Evolutionary conservation across 2,329 filamentous ascomycete genomes (phyloP).

Genomic region (Calonectria crousiana): DNA sequence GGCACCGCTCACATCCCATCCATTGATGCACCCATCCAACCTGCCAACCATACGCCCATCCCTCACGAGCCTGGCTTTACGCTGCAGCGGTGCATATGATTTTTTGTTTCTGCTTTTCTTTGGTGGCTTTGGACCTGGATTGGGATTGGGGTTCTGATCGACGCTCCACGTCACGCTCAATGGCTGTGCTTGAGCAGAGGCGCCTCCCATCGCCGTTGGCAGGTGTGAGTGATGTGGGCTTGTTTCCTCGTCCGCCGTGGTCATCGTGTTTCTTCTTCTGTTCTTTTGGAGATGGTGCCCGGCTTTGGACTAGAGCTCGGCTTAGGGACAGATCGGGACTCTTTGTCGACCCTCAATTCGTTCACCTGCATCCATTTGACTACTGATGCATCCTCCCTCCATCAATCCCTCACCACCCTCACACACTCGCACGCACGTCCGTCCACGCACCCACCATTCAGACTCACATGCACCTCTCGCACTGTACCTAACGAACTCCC

Average conservation of each 20-base stretch:
- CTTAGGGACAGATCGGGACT: background rate
- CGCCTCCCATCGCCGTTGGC: background rate
- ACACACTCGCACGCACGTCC: background rate
- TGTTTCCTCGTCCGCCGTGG: background rate
- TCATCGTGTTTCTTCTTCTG: no score
- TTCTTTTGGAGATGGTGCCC: background rate
- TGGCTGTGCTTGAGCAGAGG: background rate
- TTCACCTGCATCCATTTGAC: conserved; percentile 10
- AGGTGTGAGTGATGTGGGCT: background rate
- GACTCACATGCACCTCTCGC: conserved; percentile 5
- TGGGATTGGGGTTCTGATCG: background rate
- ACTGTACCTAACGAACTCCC: conserved; percentile 16
- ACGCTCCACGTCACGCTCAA: background rate
- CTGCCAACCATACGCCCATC: background rate
- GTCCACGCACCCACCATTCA: conserved; percentile 5
- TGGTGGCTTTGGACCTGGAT: background rate
- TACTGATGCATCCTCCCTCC: conserved; percentile 1
- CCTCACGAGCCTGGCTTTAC: background rate
- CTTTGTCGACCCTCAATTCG: conserved; percentile 8
- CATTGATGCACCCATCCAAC: conserved; percentile 7
- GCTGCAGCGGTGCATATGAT: conserved; percentile 11
- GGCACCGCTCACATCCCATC: conserved; percentile 14
- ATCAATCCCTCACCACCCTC: conserved; percentile 16
- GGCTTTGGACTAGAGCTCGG: background rate
- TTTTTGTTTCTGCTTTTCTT: background rate